Conservation (phyloP, 805 yeast genomes). For the Suhomyces pyralidae region DNA sequence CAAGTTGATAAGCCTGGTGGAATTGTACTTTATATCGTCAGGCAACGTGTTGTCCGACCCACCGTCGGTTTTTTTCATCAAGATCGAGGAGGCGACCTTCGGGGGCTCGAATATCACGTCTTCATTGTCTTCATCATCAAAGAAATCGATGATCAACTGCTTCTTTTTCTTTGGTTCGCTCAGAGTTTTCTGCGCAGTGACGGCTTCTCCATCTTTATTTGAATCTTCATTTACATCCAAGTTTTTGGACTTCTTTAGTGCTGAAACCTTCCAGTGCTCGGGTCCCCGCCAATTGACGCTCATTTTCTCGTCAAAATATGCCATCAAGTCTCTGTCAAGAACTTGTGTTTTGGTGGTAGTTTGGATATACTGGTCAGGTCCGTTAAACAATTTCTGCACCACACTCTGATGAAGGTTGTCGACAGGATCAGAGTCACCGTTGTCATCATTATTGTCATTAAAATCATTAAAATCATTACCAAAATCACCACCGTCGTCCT, state of each 20-base stretch:
- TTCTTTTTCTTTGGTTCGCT: slow-evolving; percentile 13
- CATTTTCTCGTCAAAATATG: slow-evolving; percentile 75
- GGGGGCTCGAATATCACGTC: slow-evolving; percentile 35
- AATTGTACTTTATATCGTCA: slow-evolving; percentile 68
- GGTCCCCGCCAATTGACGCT: slow-evolving; percentile 83
- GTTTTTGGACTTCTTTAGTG: slow-evolving; percentile 46
- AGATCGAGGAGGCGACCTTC: slow-evolving; percentile 16
- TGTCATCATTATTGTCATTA: slow-evolving; percentile 11
- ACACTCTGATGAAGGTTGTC: slow-evolving; percentile 12
- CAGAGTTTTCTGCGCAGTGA: neutral
- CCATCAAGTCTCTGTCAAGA: slow-evolving; percentile 64
- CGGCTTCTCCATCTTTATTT: slow-evolving; percentile 4
- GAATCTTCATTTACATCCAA: slow-evolving; percentile 12
- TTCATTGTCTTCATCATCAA: slow-evolving; percentile 32
- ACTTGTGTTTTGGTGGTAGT: slow-evolving; percentile 20
- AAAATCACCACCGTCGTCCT: slow-evolving; percentile 7
- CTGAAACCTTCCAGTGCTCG: slow-evolving; percentile 84
- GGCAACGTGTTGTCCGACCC: slow-evolving; percentile 55
- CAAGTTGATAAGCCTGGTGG: slow-evolving; percentile 62
- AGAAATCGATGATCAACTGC: slow-evolving; percentile 25
- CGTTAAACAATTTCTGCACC: slow-evolving; percentile 12
- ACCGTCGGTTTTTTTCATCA: slow-evolving; percentile 32
- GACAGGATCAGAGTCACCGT: slow-evolving; percentile 5
- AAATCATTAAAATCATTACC: slow-evolving; percentile 15
- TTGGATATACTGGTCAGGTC: slow-evolving; percentile 13